Evolutionary conservation across 768 basidiomycete species (phyloP).

Genomic region (Mycena venus): DNA sequence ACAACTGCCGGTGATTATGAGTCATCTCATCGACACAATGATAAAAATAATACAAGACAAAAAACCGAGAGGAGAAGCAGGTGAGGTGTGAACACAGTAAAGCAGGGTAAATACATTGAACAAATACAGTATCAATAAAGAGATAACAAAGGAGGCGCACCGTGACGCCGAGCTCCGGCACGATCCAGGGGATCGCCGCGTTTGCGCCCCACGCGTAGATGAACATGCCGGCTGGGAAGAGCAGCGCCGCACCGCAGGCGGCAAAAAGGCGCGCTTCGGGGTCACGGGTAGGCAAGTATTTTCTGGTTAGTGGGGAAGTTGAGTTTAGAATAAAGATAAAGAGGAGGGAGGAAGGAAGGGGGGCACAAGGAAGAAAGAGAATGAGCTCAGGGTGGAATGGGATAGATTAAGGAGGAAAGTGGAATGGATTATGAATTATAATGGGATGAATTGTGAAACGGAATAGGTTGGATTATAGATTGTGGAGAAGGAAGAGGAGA

Average conservation of each 20-base stretch:
- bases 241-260: conserved; percentile 60
- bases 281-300: conserved; percentile 39
- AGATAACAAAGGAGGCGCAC: conserved; percentile 36
- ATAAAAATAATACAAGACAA: too few species aligned
- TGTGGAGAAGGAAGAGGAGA: neutral
- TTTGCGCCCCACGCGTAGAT: conserved; percentile 76
- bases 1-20: conserved; percentile 43
- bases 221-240: conserved; percentile 69
- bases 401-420: neutral
- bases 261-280: conserved; percentile 67
- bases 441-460: neutral
- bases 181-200: conserved; percentile 66
- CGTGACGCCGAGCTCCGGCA: conserved; percentile 60
- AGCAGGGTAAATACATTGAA: too few species aligned
- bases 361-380: neutral
- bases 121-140: neutral
- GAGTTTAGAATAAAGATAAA: neutral
- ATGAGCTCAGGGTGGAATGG: neutral
- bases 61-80: too few species aligned
- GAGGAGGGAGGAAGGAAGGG: too few species aligned
- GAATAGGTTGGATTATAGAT: neutral
- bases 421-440: neutral
- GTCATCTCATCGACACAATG: neutral
- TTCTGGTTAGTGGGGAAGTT: conserved; percentile 32
- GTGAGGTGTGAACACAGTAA: too few species aligned